Base-by-base conservation (phyloP, 371 early-diverging fungal species). In the Mucor piriformis region DNA sequence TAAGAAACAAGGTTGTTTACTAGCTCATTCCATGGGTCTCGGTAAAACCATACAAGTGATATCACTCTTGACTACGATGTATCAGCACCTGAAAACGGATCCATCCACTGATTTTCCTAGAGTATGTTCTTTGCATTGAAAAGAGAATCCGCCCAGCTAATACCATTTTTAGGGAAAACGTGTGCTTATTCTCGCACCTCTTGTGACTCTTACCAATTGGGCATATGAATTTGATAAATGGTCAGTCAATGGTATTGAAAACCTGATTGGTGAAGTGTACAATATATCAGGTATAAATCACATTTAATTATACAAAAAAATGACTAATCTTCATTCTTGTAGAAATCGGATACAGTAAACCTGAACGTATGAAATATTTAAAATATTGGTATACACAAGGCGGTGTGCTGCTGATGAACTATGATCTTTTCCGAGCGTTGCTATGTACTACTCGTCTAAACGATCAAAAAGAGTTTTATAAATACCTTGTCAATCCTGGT, bases 1-100 rank as follows among this genome's bases (percentile, higher is more conserved):
- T 81, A 65, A 82, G 50, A 72, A 82, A 20, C 65, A 69, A 38
- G 96, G 95, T 0, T 93, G 95, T 50, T 83, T 95, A 16, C 77
- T 97, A 29, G 93, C 94, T 0, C 95, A 96, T 74, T 80, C 90
- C 5, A 95, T 96, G 95, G 96, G 96, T 0, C 23, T 68, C 42
- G 79, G 88, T 6, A 97, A 97, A 72, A 91, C 94, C 0, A 62
- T 95, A 4, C 95, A 95, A 68, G 81, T 85, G 4, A 84, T 97
- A 51, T 70, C 85, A 0, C 83, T 95, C 29, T 29, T 95, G 1
- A 87, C 81, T 38, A 88, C 91, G 0, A 61, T 93, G 32, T 62
- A 83, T 49, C 72, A 67, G 16, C 81, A 83, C 59, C 75, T 79
- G 16, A 59, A 56, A 20, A 23, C 16, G 23, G 16, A 59, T 47